Evolutionary conservation across 2,329 filamentous ascomycete species (phyloP).

Genomic region (Trichoderma arundinaceum): DNA sequence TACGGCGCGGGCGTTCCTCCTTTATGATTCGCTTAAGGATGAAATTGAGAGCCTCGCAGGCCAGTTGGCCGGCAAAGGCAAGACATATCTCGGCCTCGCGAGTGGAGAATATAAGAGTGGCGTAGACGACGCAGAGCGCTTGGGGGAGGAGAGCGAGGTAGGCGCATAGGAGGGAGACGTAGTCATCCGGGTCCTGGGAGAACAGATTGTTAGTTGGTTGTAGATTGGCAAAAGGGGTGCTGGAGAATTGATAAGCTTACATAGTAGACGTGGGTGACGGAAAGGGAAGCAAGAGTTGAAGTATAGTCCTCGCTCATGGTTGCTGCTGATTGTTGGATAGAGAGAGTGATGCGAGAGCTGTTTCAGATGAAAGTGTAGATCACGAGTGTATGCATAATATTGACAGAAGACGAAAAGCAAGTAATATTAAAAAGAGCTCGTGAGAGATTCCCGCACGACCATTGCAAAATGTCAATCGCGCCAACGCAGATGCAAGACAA

Average conservation of each 20-base stretch:
- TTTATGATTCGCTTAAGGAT: constrained; percentile 87
- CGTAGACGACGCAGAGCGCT: constrained; percentile 87
- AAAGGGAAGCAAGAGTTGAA: constrained; percentile 83
- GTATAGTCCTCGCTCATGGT: constrained; percentile 39
- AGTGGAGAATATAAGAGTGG: constrained; percentile 86
- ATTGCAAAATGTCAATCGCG: not conserved
- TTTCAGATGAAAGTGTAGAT: not conserved
- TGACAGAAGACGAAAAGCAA: not conserved
- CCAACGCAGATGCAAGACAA: not conserved
- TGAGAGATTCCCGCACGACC: not conserved
- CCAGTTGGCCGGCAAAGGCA: constrained; percentile 90
- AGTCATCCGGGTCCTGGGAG: constrained; percentile 81
- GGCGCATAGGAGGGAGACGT: constrained; percentile 83
- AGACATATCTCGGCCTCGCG: constrained; percentile 88
- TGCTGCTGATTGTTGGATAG: not conserved
- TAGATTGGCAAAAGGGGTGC: not conserved
- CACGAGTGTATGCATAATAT: not conserved
- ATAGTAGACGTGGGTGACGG: constrained; percentile 95
- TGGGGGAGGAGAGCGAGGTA: constrained; percentile 95
- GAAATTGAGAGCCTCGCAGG: constrained; percentile 91
- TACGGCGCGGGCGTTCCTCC: constrained; percentile 84
- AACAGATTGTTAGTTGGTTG: not conserved
- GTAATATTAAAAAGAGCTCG: not conserved
- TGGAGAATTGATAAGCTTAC: constrained; percentile 55
- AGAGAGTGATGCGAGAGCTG: not conserved